Base-by-base conservation (phyloP, 23 red algal genomes). In the Cyanidioschyzon merolae region DNA sequence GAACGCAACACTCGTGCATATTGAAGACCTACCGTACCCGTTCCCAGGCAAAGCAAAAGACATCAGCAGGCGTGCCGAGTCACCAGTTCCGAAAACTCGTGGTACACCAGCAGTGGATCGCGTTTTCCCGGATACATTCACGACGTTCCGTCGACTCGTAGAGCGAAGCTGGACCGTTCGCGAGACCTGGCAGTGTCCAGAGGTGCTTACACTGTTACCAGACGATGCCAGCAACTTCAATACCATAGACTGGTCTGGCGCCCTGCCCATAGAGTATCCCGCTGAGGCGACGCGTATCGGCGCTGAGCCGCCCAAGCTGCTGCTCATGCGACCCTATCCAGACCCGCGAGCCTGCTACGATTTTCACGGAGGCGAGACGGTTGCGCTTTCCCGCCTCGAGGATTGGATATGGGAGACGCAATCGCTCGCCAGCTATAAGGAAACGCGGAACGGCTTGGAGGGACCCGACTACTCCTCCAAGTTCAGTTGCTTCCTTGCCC, bases 381-480 rank as follows among this genome's bases (percentile, higher is more conserved):
- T 74, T 12, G 92, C 77, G 15, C 16, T 84, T 50, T 39, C 45
- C 34, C 80, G 92, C 25, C 50, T 90, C 41, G 38, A 90, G 0
- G 41, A 90, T 0, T 96, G 76, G 59, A 77, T 90, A 17, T 90
- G 68, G 86, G 17, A 39, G 27, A 25, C 37, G 3, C 63, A 79
- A 7, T 41, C 37, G 18, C 38, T 96, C n/a, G 34, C 59, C 24
- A 57, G 37, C 2, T 96, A 96, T 75, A 90, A 90, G 41, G 75
- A 96, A 74, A 90, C 84, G 26, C 86, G 92, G 26, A 90, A 96
- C 68, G 83, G 84, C 30, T 78, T 71, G 34, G 87, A 80, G 7
- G 77, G 37, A 29, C 34, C 58, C 25, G 85, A 90, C 54, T 83
- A 37, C 3, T 96, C 92, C 0, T 88, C 84, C 1, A 96, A 90